These are phyloP conservation scores for Auriculariales sp. DNA, from an alignment of 768 basidiomycete species.

Conservation along the genomic window DNA sequence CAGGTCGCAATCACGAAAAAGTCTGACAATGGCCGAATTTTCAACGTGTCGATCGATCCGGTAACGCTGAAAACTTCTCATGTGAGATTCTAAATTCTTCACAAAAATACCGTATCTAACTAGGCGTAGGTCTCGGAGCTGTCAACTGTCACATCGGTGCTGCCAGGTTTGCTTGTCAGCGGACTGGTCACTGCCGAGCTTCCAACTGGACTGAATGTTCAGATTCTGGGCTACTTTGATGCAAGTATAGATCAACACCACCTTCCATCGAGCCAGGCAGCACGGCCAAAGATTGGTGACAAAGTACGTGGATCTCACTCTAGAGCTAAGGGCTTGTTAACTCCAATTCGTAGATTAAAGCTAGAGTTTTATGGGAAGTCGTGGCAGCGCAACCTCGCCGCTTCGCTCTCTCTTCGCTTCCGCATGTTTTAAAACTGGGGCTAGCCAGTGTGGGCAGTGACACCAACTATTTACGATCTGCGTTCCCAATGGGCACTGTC, in stretches of 20 bases:
- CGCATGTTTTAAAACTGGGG: conserved; percentile 52
- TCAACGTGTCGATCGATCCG: conserved; percentile 47
- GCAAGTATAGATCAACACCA: conserved; percentile 81
- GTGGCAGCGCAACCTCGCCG: conserved; percentile 53
- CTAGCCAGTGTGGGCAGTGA: conserved; percentile 19
- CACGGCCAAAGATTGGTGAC: conserved; percentile 23
- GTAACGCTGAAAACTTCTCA: conserved; percentile 33
- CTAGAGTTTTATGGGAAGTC: conserved; percentile 72
- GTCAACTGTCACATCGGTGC: conserved; percentile 60
- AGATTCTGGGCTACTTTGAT: conserved; percentile 82
- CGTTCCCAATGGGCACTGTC: conserved; percentile 59
- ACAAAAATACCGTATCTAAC: not conserved
- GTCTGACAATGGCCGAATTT: conserved; percentile 66
- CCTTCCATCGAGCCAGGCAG: conserved; percentile 31
- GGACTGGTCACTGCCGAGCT: conserved; percentile 65
- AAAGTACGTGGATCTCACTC: conserved; percentile 12
- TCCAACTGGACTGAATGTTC: conserved; percentile 67
- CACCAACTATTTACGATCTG: conserved; percentile 28
- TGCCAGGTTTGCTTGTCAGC: conserved; percentile 77
- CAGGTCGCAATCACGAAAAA: conserved; percentile 51
- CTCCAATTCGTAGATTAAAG: conserved; percentile 59
- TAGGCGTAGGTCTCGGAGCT: conserved; percentile 53
- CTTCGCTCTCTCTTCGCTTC: conserved; percentile 66
- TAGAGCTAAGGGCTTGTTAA: conserved; percentile 19
- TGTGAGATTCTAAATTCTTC: conserved; percentile 25